phyloP scores from a whole-genome alignment of 106 monocot genomes.

The Dendrobium officinale region DNA sequence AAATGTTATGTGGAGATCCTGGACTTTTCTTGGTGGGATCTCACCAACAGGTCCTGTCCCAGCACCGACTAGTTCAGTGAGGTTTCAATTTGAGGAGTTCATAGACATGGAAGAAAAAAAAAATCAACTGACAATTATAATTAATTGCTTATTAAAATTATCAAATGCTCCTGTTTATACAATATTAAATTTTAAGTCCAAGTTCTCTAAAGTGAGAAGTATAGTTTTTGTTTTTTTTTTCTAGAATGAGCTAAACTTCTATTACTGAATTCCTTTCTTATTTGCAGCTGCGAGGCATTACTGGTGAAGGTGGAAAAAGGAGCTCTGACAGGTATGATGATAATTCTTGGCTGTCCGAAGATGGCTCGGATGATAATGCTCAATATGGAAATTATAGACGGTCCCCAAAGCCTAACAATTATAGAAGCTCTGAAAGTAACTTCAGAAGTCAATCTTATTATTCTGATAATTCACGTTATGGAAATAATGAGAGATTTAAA shows the following conservation, averaged over 20 bases:
- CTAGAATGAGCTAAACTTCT: too few species aligned
- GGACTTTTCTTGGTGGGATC: too few species aligned
- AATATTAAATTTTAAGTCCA: neutral
- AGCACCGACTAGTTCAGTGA: too few species aligned
- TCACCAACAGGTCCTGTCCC: too few species aligned
- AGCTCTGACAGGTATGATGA: constrained; percentile 1
- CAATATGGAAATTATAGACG: constrained; percentile 11
- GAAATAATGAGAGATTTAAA: constrained; percentile 6
- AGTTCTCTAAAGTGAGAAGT: neutral
- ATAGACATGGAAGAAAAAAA: too few species aligned
- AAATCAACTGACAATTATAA: too few species aligned
- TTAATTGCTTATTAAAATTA: neutral
- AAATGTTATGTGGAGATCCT: too few species aligned
- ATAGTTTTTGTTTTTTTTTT: neutral
- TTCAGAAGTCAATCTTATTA: constrained; percentile 1
- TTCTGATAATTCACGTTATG: neutral
- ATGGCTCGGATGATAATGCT: neutral
- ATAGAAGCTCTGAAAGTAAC: constrained; percentile 2
- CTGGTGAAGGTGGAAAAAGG: constrained; percentile 5
- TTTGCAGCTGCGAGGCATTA: constrained; percentile 22
- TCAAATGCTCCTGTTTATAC: neutral
- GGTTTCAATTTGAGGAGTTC: too few species aligned
- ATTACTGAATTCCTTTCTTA: neutral
- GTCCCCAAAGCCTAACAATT: neutral
- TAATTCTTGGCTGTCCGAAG: neutral